Evolutionary conservation across 2,329 filamentous ascomycete genomes (phyloP), one percentile per base, ranked within the genome.

Genomic region (Colletotrichum sansevieriae): DNA sequence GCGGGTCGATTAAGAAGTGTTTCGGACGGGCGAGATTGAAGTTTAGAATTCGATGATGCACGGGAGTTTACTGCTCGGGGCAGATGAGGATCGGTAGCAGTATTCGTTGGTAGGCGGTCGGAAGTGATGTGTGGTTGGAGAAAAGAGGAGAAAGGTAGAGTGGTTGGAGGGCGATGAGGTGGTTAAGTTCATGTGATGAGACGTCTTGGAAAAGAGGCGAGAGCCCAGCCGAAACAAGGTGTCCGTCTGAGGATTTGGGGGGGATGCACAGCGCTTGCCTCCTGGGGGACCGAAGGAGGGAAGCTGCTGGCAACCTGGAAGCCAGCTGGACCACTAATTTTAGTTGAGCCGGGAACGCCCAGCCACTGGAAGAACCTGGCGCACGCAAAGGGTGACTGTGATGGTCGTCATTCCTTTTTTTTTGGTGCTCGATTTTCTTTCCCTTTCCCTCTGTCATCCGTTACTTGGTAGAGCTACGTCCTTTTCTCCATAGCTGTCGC

Each of bases 151-250:
- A 70, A 63, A 63, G 46, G 58, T 35, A 55, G 67, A 52, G 67
- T 70, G 67, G 67, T 70, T 70, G 67, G 63, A 57, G 25, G 25
- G 25, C 25, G 63, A 68, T 68, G 67, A 63, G 67, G 67, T 70
- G 67, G 63, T 70, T 68, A 68, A 70, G 67, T 70, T 70, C 67
- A 70, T 63, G 67, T 68, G 67, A 68, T 70, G 67, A 70, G 67
- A 70, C 67, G 67, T 66, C 66, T 57, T 55, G 66, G 37, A 63
- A 56, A 58, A 70, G 67, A 69, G 66, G 66, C 66, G 66, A 66
- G 66, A 46, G 67, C 67, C 63, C 51, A 46, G 63, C 57, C 67
- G 67, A 70, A 70, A 70, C 67, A 68, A 63, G 67, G 63, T 70
- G 29, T 49, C 62, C 65, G 67, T 70, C 67, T 70, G 67, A 67